Base-by-base conservation (phyloP, 2,329 filamentous ascomycete genomes). In the Alternaria burnsii region DNA sequence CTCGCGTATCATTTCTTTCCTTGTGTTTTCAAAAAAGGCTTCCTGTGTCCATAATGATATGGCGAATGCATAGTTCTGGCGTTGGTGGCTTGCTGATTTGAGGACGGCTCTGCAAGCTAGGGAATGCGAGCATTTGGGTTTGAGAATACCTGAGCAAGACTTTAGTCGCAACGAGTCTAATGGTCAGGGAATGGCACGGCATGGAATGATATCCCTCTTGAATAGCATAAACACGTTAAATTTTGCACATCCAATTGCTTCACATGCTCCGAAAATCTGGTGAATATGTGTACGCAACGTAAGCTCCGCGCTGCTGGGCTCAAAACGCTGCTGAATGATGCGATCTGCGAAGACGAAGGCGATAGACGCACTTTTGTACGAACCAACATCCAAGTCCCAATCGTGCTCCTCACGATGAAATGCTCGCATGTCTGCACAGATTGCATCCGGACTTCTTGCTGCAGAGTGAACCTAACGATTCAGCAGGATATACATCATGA, bases 11-110 rank as follows among this genome's bases (percentile, higher is more conserved):
- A 38, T 67, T 61, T 51, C 48, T 52, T 60, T 58, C 59, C 43
- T 36, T 52, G 11, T 52, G 20, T 63, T 58, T 56, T 60, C 54
- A 50, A 71, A 71, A 71, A 71, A 68, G 55, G 40, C 14, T 67
- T 55, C 50, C 55, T 50, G 56, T 40, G 43, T 53, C 42, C 18
- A 30, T 26, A 41, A 26, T 22, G 34, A 24, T 24, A 40, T 20
- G 32, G 57, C 52, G 59, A 63, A 44, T 50, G 69, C 69, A 71
- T 71, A 60, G 22, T 38, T 56, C 59, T 42, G 75, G 75, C 71
- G 74, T 77, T 72, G 44, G 42, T 57, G 62, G 61, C 26, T 48
- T 32, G 38, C 20, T 36, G 24, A 34, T 41, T 20, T 46, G 32
- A 52, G 44, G 16, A 56, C 22, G 26, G 16, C 48, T 60, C 32